These are phyloP conservation scores for Picochlorum costavermella DNA, from an alignment of 139 green algal species.

Conservation along the genomic window DNA sequence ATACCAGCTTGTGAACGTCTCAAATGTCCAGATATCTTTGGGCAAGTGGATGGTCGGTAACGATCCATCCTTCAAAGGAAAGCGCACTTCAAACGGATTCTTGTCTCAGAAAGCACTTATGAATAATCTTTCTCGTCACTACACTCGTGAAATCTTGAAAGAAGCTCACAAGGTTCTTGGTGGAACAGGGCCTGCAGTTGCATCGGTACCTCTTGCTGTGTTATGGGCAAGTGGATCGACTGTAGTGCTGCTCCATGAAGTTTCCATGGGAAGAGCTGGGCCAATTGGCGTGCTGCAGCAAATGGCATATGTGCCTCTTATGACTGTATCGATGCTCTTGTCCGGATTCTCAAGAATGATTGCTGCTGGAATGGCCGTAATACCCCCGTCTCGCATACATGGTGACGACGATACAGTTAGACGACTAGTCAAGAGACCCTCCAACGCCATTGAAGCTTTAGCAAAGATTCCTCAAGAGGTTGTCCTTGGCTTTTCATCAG, in stretches of 20 bases:
- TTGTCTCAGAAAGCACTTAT: slow-evolving; percentile 31
- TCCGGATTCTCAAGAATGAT: slow-evolving; percentile 49
- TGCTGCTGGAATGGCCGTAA: slow-evolving; percentile 39
- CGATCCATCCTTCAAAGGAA: slow-evolving; percentile 26
- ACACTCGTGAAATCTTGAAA: slow-evolving; percentile 47
- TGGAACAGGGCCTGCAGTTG: slow-evolving; percentile 61
- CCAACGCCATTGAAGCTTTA: slow-evolving; percentile 55
- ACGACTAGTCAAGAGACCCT: slow-evolving; percentile 46
- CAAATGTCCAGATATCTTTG: slow-evolving; percentile 69
- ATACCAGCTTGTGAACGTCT: slow-evolving; percentile 83
- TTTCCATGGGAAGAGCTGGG: slow-evolving; percentile 39
- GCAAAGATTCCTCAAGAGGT: slow-evolving; percentile 40
- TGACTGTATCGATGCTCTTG: slow-evolving; percentile 30
- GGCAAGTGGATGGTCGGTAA: slow-evolving; percentile 36
- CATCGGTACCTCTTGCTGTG: slow-evolving; percentile 54
- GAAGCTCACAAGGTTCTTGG: slow-evolving; percentile 70
- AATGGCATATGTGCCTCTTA: slow-evolving; percentile 54
- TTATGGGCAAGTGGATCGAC: slow-evolving; percentile 64
- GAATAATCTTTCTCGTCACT: slow-evolving; percentile 54
- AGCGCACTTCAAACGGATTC: slow-evolving; percentile 36
- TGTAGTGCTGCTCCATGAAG: slow-evolving; percentile 43
- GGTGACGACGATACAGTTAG: slow-evolving; percentile 47
- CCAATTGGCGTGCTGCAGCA: slow-evolving; percentile 36
- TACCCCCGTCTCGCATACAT: slow-evolving; percentile 53
- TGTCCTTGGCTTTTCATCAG: slow-evolving; percentile 40